Conservation (phyloP, 2,329 filamentous ascomycete genomes). For the Fusarium nodosum region DNA sequence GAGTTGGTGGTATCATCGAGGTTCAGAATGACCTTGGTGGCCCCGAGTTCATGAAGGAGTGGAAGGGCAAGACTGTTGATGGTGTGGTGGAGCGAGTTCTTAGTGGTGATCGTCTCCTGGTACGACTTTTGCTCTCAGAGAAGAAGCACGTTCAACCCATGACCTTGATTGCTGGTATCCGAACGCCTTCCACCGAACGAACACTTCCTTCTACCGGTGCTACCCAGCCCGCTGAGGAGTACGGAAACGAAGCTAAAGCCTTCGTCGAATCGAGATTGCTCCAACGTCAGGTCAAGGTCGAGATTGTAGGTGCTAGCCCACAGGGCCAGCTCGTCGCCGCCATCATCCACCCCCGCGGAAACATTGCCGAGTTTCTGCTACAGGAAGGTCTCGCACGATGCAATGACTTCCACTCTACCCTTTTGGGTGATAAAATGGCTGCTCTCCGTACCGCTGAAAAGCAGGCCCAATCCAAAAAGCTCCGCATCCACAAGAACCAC, state of each 20-base stretch:
- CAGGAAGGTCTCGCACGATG: slow-evolving; percentile 91
- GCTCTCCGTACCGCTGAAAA: slow-evolving; percentile 88
- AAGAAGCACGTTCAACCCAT: slow-evolving; percentile 91
- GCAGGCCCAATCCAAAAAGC: slow-evolving; percentile 80
- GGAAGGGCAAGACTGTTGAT: slow-evolving; percentile 88
- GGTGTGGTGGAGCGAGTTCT: slow-evolving; percentile 92
- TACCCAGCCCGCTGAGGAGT: slow-evolving; percentile 87
- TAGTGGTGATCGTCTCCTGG: slow-evolving; percentile 89
- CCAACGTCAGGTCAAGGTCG: slow-evolving; percentile 86
- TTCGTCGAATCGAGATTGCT: slow-evolving; percentile 90
- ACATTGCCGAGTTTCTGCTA: slow-evolving; percentile 91
- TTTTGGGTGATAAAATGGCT: slow-evolving; percentile 91
- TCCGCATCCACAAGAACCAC: slow-evolving; percentile 85
- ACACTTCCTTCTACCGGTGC: slow-evolving; percentile 82
- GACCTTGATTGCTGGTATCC: slow-evolving; percentile 88
- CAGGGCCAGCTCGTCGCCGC: slow-evolving; percentile 92
- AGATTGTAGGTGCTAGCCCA: slow-evolving; percentile 87
- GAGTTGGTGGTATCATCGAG: slow-evolving; percentile 75
- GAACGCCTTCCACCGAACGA: slow-evolving; percentile 89
- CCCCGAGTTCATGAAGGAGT: slow-evolving; percentile 82
- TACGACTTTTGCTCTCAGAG: slow-evolving; percentile 83
- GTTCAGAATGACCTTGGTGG: slow-evolving; percentile 85
- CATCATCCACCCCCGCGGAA: slow-evolving; percentile 89
- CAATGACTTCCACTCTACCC: slow-evolving; percentile 94
- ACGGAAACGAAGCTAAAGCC: slow-evolving; percentile 86